Evolutionary conservation across 257 asterid species (phyloP).

Genomic region (Voacanga thouarsii): DNA sequence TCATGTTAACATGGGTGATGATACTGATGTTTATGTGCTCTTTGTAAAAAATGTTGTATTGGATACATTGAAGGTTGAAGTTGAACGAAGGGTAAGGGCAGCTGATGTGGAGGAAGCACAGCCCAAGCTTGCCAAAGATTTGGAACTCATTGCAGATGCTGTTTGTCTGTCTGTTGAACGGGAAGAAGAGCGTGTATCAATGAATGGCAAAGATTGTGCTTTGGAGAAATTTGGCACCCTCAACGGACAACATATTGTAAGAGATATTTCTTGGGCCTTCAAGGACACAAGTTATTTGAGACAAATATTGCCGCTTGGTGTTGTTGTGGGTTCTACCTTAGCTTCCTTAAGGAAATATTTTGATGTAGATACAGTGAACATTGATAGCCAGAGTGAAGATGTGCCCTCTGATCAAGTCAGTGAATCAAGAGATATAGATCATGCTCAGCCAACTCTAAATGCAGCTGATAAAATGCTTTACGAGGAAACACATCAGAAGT

Average conservation of each 20-base stretch:
- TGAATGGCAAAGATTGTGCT: slow-evolving; percentile 24
- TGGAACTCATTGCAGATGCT: slow-evolving; percentile 68
- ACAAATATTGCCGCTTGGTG: slow-evolving; percentile 78
- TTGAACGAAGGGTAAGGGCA: slow-evolving; percentile 57
- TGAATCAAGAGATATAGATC: slow-evolving; percentile 23
- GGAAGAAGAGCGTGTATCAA: slow-evolving; percentile 24
- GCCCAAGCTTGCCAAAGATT: slow-evolving; percentile 59
- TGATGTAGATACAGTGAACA: slow-evolving; percentile 46
- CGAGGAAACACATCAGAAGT: slow-evolving; percentile 18
- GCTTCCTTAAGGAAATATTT: slow-evolving; percentile 70
- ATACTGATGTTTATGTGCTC: slow-evolving; percentile 27
- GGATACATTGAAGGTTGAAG: slow-evolving; percentile 70
- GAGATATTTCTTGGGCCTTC: slow-evolving; percentile 61
- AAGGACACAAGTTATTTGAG: slow-evolving; percentile 59
- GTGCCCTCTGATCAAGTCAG: slow-evolving; percentile 30
- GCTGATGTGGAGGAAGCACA: slow-evolving; percentile 54
- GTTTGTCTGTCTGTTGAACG: slow-evolving; percentile 54
- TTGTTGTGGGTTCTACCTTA: slow-evolving; percentile 77
- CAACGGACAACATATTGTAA: slow-evolving; percentile 54
- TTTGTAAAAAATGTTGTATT: slow-evolving; percentile 50
- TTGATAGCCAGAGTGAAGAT: slow-evolving; percentile 32
- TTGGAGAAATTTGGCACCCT: slow-evolving; percentile 41
- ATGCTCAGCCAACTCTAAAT: slow-evolving; percentile 25
- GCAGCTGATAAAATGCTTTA: slow-evolving; percentile 24
- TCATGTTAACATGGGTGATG: slow-evolving; percentile 31